These are phyloP conservation scores for Mycena rosella DNA, from an alignment of 768 basidiomycete genomes.

Conservation along the genomic window DNA sequence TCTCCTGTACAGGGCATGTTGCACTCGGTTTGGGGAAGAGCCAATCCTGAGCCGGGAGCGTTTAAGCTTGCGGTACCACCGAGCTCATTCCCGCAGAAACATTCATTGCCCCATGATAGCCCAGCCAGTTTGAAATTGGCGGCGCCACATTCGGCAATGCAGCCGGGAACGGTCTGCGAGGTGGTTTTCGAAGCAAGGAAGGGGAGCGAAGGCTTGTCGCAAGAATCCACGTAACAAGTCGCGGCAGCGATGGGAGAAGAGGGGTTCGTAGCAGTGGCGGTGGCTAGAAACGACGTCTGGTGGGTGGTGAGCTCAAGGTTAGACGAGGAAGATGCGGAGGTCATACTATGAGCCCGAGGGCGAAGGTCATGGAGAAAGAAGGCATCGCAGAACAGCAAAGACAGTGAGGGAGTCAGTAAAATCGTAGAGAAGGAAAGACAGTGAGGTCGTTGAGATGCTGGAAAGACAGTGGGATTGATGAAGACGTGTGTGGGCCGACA, in stretches of 20 bases:
- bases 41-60: constrained; percentile 26
- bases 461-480: constrained; percentile 28
- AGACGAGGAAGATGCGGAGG: constrained; percentile 22
- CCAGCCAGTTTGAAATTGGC: constrained; percentile 21
- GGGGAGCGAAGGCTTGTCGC: constrained; percentile 22
- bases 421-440: constrained; percentile 20
- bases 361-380: constrained; percentile 27
- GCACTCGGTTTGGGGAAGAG: constrained; percentile 27
- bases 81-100: constrained; percentile 25
- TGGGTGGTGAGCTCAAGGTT: constrained; percentile 26
- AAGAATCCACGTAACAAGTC: constrained; percentile 25
- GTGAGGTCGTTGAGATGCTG: constrained; percentile 17
- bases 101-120: constrained; percentile 26
- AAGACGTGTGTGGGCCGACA: constrained; percentile 23
- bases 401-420: constrained; percentile 25
- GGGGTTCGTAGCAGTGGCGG: constrained; percentile 21
- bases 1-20: constrained; percentile 24
- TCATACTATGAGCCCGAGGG: constrained; percentile 25
- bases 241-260: constrained; percentile 18
- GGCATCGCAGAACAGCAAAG: constrained; percentile 24
- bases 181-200: constrained; percentile 21
- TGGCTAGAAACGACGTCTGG: constrained; percentile 26
- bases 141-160: constrained; percentile 27
- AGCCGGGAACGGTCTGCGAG: constrained; percentile 25
- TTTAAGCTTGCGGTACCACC: constrained; percentile 24